phyloP scores from a whole-genome alignment of 371 early-diverging fungal genomes.

The Sanchytrium tribonematis region DNA sequence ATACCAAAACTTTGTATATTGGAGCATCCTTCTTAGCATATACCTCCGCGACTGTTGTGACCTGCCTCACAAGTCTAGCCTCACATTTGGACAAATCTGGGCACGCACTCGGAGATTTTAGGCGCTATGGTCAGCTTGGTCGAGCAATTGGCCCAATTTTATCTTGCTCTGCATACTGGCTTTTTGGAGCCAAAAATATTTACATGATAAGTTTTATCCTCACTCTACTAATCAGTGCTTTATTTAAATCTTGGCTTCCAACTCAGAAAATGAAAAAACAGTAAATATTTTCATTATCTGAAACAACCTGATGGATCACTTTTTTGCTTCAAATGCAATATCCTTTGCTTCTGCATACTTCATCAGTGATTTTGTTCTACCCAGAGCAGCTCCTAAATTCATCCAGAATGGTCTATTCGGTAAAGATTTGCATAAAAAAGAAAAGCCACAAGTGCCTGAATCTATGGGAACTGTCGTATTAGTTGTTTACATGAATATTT shows the following conservation, averaged over 20 bases:
- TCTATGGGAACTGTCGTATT: slow-evolving; percentile 37
- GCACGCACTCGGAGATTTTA: slow-evolving; percentile 43
- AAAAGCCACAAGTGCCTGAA: slow-evolving; percentile 41
- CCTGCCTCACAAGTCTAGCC: slow-evolving; percentile 50
- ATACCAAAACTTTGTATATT: slow-evolving; percentile 7
- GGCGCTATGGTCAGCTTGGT: slow-evolving; percentile 71
- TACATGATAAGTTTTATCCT: too few species aligned
- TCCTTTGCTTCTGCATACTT: too few species aligned
- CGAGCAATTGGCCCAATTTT: slow-evolving; percentile 61
- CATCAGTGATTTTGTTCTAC: too few species aligned
- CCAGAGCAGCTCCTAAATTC: too few species aligned
- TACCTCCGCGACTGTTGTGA: slow-evolving; percentile 76
- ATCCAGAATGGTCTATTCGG: slow-evolving; percentile 42
- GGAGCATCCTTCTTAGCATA: slow-evolving; percentile 52
- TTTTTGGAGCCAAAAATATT: too few species aligned
- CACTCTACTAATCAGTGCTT: too few species aligned
- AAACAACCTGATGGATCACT: too few species aligned
- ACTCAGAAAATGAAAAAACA: too few species aligned
- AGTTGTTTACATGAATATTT: background rate
- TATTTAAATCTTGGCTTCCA: too few species aligned
- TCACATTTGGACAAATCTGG: slow-evolving; percentile 22
- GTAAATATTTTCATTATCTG: too few species aligned
- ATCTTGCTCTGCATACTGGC: slow-evolving; percentile 64
- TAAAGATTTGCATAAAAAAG: slow-evolving; percentile 42
- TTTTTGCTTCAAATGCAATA: too few species aligned